Percentiles rank a stretch among this genome's conserved stretches.
Conservation (phyloP, 352 stramenopile genomes). For the Phytophthora fragariaefolia region DNA sequence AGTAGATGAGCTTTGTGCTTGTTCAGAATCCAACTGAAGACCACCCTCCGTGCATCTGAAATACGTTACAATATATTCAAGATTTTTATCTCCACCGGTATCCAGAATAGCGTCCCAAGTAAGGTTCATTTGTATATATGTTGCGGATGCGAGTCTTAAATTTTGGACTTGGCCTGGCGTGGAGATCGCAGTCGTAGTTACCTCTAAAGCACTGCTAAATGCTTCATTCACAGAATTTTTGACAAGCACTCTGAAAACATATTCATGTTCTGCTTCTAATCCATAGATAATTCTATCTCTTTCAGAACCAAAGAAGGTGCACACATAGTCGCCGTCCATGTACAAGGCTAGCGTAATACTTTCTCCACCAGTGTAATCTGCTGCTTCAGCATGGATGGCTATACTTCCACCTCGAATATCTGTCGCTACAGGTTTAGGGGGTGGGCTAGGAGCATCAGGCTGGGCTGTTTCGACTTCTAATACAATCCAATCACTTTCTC, state of each 20-base stretch:
- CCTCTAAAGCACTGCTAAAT: constrained; percentile 23
- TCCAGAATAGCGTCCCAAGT: constrained; percentile 47
- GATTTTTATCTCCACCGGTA: constrained; percentile 47
- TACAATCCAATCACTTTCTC: constrained; percentile 22
- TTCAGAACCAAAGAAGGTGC: constrained; percentile 34
- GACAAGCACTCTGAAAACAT: constrained; percentile 46
- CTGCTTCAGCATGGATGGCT: constrained; percentile 13
- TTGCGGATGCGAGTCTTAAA: constrained; percentile 29
- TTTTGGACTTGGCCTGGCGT: constrained; percentile 41
- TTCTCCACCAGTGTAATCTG: constrained; percentile 55
- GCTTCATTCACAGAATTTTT: constrained; percentile 46
- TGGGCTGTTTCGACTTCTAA: constrained; percentile 21
- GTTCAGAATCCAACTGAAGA: constrained; percentile 1
- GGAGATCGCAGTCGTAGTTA: constrained; percentile 46
- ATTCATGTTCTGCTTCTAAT: constrained; percentile 43
- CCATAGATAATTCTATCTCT: constrained; percentile 37
- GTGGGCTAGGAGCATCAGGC: constrained; percentile 31
- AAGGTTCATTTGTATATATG: constrained; percentile 48
- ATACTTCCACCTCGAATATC: constrained; percentile 40
- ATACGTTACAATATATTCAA: constrained; percentile 58
- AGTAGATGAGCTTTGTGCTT: constrained; percentile 7
- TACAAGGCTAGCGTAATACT: constrained; percentile 42
- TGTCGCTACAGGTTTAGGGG: constrained; percentile 18
- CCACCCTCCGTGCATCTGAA: constrained; percentile 38
- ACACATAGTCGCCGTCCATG: constrained; percentile 16